These are phyloP conservation scores for Gossypium arboreum DNA, from an alignment of 345 rosid species.

Conservation along the genomic window DNA sequence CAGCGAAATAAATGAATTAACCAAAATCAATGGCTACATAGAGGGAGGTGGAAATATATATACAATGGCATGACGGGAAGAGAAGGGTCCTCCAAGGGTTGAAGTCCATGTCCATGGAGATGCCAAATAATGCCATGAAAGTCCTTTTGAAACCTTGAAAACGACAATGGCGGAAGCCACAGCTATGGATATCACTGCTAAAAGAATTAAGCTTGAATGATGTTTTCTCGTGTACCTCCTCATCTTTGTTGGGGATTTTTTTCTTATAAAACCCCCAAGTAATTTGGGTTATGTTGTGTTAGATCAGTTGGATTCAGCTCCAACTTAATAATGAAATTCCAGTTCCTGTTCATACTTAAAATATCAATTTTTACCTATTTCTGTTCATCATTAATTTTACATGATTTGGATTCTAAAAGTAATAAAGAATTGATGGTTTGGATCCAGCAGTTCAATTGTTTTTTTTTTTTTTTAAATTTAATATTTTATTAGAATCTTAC, in stretches of 20 bases:
- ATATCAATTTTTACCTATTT: too few relatives aligned
- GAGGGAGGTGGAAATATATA: background rate
- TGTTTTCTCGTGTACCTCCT: background rate
- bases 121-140: slow-evolving; percentile 13
- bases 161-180: slow-evolving; percentile 5
- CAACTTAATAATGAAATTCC: too few relatives aligned
- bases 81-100: background rate
- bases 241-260: background rate
- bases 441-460: too few relatives aligned
- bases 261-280: too few relatives aligned
- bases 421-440: too few relatives aligned
- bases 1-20: background rate
- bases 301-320: too few relatives aligned
- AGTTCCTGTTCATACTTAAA: too few relatives aligned
- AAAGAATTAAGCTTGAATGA: slow-evolving; percentile 12
- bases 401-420: too few relatives aligned
- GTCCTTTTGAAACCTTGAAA: slow-evolving; percentile 9
- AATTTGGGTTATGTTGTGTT: too few relatives aligned
- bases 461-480: too few relatives aligned
- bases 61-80: background rate
- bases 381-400: too few relatives aligned
- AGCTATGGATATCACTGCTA: slow-evolving; percentile 12
- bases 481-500: too few relatives aligned
- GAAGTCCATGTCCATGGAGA: slow-evolving; percentile 22
- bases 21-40: background rate